Conservation (phyloP, 1,284 basidiomycete species). For the Ceratobasidium sp. region DNA sequence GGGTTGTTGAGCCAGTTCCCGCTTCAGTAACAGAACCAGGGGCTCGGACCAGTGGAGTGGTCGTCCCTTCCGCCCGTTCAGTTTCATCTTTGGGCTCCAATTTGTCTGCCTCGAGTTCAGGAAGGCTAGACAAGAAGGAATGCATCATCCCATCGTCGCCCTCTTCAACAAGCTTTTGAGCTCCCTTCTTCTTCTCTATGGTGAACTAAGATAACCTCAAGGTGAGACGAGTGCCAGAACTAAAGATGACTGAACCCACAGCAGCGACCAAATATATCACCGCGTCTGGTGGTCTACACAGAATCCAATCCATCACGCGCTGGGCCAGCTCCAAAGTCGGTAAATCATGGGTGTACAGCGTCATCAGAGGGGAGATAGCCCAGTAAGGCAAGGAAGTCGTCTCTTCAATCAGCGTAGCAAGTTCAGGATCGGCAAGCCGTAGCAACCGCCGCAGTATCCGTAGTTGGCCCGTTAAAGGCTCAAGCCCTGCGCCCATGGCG, state of each 20-base stretch:
- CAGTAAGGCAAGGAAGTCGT: conserved; percentile 81
- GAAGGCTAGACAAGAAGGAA: conserved; percentile 77
- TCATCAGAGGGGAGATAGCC: conserved; percentile 89
- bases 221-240: neutral
- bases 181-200: conserved; percentile 69
- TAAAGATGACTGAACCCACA: conserved; percentile 56
- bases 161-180: conserved; percentile 65
- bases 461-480: conserved; percentile 85
- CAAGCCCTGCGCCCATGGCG: conserved; percentile 86
- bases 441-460: conserved; percentile 77
- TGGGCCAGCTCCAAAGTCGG: conserved; percentile 86
- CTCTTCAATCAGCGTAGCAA: conserved; percentile 74
- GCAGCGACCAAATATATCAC: conserved; percentile 85
- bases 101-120: conserved; percentile 64
- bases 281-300: conserved; percentile 82
- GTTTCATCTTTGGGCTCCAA: conserved; percentile 12
- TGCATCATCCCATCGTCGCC: conserved; percentile 83
- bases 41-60: neutral
- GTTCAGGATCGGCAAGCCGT: conserved; percentile 74
- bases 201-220: conserved; percentile 61
- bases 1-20: neutral
- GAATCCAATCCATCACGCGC: conserved; percentile 87
- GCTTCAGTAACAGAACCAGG: neutral
- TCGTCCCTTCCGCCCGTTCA: neutral
- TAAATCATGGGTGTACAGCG: conserved; percentile 90